These are phyloP conservation scores for Coemansia sp. DNA, from an alignment of 192 early-diverging fungal species.

Conservation along the genomic window DNA sequence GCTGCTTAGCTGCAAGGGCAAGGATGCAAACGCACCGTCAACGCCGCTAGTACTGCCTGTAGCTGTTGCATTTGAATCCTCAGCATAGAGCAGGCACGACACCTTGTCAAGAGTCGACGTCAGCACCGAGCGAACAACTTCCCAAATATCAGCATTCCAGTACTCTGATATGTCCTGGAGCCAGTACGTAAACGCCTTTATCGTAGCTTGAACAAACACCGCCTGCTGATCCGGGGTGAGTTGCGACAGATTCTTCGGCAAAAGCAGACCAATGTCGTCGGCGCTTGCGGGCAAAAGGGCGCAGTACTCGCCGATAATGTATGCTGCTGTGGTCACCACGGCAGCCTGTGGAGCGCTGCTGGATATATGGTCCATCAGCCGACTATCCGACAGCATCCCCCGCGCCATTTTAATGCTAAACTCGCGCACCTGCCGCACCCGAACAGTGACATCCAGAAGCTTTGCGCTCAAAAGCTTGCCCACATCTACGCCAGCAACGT, in stretches of 20 bases:
- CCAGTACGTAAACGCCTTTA: conserved; percentile 53
- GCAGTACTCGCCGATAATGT: conserved; percentile 89
- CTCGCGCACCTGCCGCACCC: conserved; percentile 80
- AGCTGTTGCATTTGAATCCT: neutral
- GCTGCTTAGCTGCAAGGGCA: conserved; percentile 75
- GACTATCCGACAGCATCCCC: conserved; percentile 66
- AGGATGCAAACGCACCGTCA: conserved; percentile 18
- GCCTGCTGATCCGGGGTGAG: conserved; percentile 29
- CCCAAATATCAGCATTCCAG: conserved; percentile 48
- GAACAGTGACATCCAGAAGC: conserved; percentile 85
- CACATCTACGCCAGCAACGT: conserved; percentile 74
- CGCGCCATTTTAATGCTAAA: conserved; percentile 76
- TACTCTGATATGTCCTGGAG: conserved; percentile 40
- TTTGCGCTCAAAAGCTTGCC: conserved; percentile 69
- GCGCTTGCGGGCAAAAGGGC: conserved; percentile 56
- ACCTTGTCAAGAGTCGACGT: conserved; percentile 22
- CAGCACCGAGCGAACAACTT: conserved; percentile 32
- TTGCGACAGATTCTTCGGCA: conserved; percentile 58
- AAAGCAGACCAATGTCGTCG: conserved; percentile 67
- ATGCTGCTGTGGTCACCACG: conserved; percentile 85
- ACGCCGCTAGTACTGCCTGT: conserved; percentile 35
- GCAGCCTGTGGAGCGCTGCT: conserved; percentile 61
- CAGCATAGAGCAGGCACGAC: conserved; percentile 10
- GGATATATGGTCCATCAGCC: conserved; percentile 66
- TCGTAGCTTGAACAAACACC: conserved; percentile 44